Base-by-base conservation (phyloP, 2,329 filamentous ascomycete species). In the Didymella sp. region DNA sequence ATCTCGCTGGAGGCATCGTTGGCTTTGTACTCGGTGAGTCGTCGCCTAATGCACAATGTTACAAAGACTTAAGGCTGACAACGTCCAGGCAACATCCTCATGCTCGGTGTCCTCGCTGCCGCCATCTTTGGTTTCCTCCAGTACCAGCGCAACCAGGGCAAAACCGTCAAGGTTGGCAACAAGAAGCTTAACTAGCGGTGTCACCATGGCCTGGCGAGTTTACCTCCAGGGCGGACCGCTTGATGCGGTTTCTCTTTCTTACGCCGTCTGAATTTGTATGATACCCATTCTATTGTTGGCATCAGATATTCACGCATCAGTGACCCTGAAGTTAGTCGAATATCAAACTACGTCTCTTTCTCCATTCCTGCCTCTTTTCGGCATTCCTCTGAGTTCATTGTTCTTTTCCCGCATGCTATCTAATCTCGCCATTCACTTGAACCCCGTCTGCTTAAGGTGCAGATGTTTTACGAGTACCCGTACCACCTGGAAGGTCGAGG, bases 101-200 rank as follows among this genome's bases (percentile, higher is more conserved):
- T 76, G 65, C 67, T 76, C 25, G 71, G 64, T 24, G 67, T 75
- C 19, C 62, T 75, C 7, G 72, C 67, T 21, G 66, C 60, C 7
- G 70, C 66, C 1, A 62, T 70, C 41, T 69, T 76, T 47, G 73
- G 66, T n/a, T 76, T 73, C 63, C 56, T 76, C 42, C 68, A 73
- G 59, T 75, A 74, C 58, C 72, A 75, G 64, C 69, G 71, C 49
- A 71, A 61, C 50, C 73, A 75, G 62, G 73, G 73, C 24, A 69
- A 66, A 21, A 65, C 70, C 19, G 72, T 76, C 37, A 62, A 68
- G 43, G 68, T 75, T 27, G 73, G 73, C 31, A 68, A 74, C 59
- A 76, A 75, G 67, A 76, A 76, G 63, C 47, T 75, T 41, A 76
- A 75, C 56, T 76, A 70, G 56, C 3, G 22, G 28, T 17, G 12